Conservation (phyloP, 352 stramenopile genomes). For the Pythium rishiriense region DNA sequence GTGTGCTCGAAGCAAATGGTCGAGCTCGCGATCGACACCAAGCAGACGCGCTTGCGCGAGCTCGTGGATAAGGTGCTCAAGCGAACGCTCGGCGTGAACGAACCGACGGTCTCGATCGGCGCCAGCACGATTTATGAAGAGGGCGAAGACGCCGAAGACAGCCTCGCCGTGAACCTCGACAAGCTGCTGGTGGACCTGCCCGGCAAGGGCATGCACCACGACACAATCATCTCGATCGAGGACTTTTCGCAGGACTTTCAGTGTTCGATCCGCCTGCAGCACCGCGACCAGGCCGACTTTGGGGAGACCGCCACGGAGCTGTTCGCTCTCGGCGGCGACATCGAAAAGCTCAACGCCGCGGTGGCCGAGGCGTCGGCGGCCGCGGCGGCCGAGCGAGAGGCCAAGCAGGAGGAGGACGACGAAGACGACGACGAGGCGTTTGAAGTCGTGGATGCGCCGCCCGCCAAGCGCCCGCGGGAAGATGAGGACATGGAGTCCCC, state of each 20-base stretch:
- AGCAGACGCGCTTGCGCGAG: conserved; percentile 75
- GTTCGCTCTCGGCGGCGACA: conserved; percentile 75
- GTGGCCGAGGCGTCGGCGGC: conserved; percentile 9
- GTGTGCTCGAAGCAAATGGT: conserved; percentile 94
- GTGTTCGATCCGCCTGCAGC: conserved; percentile 79
- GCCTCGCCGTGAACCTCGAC: conserved; percentile 81
- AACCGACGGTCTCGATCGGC: conserved; percentile 85
- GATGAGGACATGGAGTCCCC: neutral
- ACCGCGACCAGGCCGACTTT: conserved; percentile 63
- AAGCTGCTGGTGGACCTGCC: conserved; percentile 90
- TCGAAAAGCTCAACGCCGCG: conserved; percentile 50
- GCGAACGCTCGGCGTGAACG: conserved; percentile 88
- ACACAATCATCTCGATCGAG: conserved; percentile 91
- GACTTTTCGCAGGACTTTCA: conserved; percentile 96
- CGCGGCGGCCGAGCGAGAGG: conserved; percentile 27
- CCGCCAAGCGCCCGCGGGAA: conserved; percentile 20
- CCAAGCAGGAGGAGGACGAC: conserved; percentile 36
- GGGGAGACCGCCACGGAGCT: conserved; percentile 67
- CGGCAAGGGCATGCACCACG: conserved; percentile 91
- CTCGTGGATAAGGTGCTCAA: conserved; percentile 85
- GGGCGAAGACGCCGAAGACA: conserved; percentile 90
- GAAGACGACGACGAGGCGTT: conserved; percentile 42
- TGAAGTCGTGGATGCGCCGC: conserved; percentile 32
- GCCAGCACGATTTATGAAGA: conserved; percentile 94
- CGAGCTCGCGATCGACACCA: conserved; percentile 89